phyloP scores from a whole-genome alignment of 306 rosid species.

The Carpinus viminea region DNA sequence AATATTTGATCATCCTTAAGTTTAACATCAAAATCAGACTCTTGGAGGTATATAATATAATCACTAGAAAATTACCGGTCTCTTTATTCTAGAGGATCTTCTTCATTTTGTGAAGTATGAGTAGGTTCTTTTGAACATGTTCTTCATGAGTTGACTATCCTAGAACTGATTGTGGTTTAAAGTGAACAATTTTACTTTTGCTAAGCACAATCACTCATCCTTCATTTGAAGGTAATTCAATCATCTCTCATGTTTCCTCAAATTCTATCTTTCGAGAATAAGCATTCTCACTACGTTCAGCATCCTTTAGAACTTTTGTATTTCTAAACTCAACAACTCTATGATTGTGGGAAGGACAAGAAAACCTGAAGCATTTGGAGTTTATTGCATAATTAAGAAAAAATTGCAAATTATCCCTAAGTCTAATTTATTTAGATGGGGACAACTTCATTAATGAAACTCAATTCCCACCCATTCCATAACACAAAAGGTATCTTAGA shows the following conservation, averaged over 20 bases:
- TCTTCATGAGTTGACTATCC: background rate
- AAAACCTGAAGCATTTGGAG: too few species aligned
- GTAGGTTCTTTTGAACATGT: background rate
- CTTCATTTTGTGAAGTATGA: background rate
- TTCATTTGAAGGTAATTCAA: background rate
- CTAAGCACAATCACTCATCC: background rate
- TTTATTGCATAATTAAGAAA: too few species aligned
- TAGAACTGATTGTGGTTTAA: background rate
- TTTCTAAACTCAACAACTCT: too few species aligned
- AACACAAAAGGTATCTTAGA: too few species aligned
- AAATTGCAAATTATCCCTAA: too few species aligned
- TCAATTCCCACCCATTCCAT: too few species aligned
- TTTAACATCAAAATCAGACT: background rate
- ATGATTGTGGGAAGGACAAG: too few species aligned
- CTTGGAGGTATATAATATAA: background rate
- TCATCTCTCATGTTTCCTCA: background rate
- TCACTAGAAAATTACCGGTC: background rate
- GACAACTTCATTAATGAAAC: too few species aligned
- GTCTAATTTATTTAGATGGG: too few species aligned
- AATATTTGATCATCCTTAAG: background rate
- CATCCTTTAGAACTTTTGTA: background rate
- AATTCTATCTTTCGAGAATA: background rate
- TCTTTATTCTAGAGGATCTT: background rate
- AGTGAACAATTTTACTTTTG: background rate
- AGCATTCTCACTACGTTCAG: background rate